Evolutionary conservation across 768 basidiomycete genomes (phyloP).

Genomic region (Mycena leptocephala): DNA sequence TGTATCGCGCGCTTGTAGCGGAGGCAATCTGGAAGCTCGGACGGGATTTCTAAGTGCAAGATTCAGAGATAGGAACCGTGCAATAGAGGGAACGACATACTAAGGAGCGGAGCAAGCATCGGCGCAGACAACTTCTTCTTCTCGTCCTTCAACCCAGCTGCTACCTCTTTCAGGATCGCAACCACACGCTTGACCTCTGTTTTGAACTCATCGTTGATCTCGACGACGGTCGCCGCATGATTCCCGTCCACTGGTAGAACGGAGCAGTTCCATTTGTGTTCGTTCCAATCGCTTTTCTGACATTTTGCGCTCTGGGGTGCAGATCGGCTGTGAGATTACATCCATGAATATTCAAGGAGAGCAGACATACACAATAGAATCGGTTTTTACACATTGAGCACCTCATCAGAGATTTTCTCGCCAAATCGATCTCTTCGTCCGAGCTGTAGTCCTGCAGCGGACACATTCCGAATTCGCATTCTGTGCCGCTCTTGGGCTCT

Average conservation of each 20-base stretch:
- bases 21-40: constrained; percentile 15
- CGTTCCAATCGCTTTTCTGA: constrained; percentile 31
- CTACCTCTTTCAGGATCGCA: constrained; percentile 25
- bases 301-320: constrained; percentile 22
- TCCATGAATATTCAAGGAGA: constrained; percentile 1
- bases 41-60: constrained; percentile 23
- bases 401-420: constrained; percentile 23
- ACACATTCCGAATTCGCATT: constrained; percentile 24
- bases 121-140: constrained; percentile 18
- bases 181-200: constrained; percentile 14
- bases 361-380: constrained; percentile 27
- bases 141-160: constrained; percentile 21
- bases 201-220: constrained; percentile 30
- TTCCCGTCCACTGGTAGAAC: constrained; percentile 6
- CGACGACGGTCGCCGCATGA: constrained; percentile 24
- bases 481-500: constrained; percentile 13
- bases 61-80: constrained; percentile 18
- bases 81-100: constrained; percentile 13
- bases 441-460: constrained; percentile 24
- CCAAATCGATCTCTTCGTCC: constrained; percentile 15
- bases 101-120: constrained; percentile 25
- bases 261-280: constrained; percentile 33
- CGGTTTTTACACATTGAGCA: constrained; percentile 33
- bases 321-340: constrained; percentile 11
- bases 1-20: constrained; percentile 16